Base-by-base conservation (phyloP, 306 rosid species). In the Cicer judaicum region DNA sequence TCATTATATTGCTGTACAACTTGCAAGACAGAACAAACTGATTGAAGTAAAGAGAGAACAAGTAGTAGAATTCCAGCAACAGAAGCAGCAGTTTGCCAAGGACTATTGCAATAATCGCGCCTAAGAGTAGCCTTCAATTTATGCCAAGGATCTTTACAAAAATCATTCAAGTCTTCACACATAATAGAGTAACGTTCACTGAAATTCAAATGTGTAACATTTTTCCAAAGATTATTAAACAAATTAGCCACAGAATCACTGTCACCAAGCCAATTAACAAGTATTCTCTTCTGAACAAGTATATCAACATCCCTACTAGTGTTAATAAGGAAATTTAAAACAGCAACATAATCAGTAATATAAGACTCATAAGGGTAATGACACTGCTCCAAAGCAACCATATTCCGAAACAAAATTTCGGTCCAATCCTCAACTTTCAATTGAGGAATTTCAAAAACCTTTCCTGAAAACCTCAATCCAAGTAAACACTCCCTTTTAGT, bases 331-430 rank as follows among this genome's bases (percentile, higher is more conserved):
- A 76, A 67, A 15, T 73, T 55, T 71, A 52, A 72, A 18, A 80
- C 39, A 34, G 19, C 48, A 61, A 76, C 65, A 49, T 80, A 77
- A 64, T 84, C 80, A 0, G 66, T 77, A 74, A 80, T 2, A 40
- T 73, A 84, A 5, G 79, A 19, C 1, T 73, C 60, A 0, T 5
- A 0, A 57, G 82, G 80, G 46, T 73, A 77, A 21, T 73, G 72
- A 19, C 82, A 80, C 42, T 72, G 83, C 80, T 80, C 83, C 36
- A 84, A 56, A 16, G 87, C 85, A 16, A 84, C 52, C 62, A 84
- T 24, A 44, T 84, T 84, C 5, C 72, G 80, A 39, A 80, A 73
- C 74, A 80, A 43, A 29, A 44, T 1, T 1, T 77, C 82, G 0
- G 87, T 84, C 19, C 62, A 8, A 40, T 77, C 82, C 21, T 77